These are phyloP conservation scores for Erysimum cheiranthoides DNA, from an alignment of 345 rosid genomes.

Conservation along the genomic window DNA sequence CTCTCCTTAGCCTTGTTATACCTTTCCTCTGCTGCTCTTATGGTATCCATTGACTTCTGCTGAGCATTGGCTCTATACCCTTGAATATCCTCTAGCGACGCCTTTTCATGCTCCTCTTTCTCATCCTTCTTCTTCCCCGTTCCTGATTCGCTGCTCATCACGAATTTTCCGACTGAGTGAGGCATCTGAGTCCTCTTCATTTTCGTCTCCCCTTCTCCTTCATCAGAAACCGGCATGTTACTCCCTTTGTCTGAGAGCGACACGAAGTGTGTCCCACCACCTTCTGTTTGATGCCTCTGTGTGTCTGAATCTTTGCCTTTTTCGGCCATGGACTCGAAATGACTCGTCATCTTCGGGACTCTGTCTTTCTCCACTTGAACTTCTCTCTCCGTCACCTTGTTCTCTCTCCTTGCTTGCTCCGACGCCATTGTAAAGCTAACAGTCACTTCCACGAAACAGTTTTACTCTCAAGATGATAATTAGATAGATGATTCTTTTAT, in stretches of 20 bases:
- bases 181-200: constrained; percentile 39
- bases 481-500: neutral
- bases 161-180: constrained; percentile 47
- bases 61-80: constrained; percentile 58
- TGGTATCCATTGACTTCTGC: constrained; percentile 55
- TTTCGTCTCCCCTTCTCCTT: constrained; percentile 35
- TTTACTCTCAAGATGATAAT: constrained; percentile 4
- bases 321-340: constrained; percentile 59
- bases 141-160: constrained; percentile 34
- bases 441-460: constrained; percentile 5
- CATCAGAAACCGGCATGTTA: constrained; percentile 30
- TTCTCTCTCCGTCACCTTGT: constrained; percentile 52
- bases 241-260: constrained; percentile 43
- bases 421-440: constrained; percentile 61
- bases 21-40: constrained; percentile 58
- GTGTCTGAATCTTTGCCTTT: constrained; percentile 21
- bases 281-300: constrained; percentile 1
- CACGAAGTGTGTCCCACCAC: constrained; percentile 44
- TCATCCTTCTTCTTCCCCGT: constrained; percentile 9
- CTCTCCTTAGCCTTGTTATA: constrained; percentile 55
- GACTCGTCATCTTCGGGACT: constrained; percentile 69
- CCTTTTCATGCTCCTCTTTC: constrained; percentile 31
- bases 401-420: constrained; percentile 59
- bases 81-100: constrained; percentile 56
- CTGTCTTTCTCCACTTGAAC: constrained; percentile 57